phyloP scores from a whole-genome alignment of 2,329 filamentous ascomycete species.

The Verticillium zaregamsianum region DNA sequence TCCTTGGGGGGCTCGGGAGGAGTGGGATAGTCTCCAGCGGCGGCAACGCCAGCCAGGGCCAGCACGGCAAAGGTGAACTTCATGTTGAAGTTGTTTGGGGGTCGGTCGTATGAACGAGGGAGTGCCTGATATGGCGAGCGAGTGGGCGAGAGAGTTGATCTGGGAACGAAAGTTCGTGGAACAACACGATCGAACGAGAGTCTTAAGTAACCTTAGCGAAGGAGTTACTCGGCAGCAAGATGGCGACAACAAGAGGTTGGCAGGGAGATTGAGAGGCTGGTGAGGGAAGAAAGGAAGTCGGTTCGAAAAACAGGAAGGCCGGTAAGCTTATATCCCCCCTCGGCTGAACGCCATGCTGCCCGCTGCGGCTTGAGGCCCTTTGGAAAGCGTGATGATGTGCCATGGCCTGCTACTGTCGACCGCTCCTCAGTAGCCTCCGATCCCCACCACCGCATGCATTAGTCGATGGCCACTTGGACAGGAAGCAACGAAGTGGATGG shows the following conservation, averaged over 20 bases:
- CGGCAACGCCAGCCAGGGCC: constrained; percentile 9
- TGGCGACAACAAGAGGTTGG: constrained; percentile 9
- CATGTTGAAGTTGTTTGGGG: constrained; percentile 4
- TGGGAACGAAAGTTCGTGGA: constrained; percentile 5
- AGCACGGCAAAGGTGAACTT: constrained; percentile 9
- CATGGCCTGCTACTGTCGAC: constrained; percentile 9
- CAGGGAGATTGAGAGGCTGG: constrained; percentile 9
- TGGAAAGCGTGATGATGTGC: constrained; percentile 6
- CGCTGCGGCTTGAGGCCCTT: neutral
- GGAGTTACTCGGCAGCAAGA: constrained; percentile 10
- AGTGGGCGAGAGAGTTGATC: constrained; percentile 5
- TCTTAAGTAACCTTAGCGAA: constrained; percentile 16
- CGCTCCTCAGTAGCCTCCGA: constrained; percentile 1
- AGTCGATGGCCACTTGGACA: constrained; percentile 5
- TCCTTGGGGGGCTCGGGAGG: constrained; percentile 2
- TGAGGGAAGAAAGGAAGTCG: constrained; percentile 1
- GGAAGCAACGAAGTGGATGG: constrained; percentile 2
- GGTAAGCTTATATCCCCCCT: constrained; percentile 11
- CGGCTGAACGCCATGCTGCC: neutral
- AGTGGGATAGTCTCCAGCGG: constrained; percentile 7
- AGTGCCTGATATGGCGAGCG: neutral
- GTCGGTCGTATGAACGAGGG: neutral
- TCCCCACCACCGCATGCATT: constrained; percentile 12
- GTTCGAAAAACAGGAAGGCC: constrained; percentile 8
- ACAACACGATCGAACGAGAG: constrained; percentile 9